Conservation (phyloP, 371 early-diverging fungal genomes). For the Coemansia sp. region DNA sequence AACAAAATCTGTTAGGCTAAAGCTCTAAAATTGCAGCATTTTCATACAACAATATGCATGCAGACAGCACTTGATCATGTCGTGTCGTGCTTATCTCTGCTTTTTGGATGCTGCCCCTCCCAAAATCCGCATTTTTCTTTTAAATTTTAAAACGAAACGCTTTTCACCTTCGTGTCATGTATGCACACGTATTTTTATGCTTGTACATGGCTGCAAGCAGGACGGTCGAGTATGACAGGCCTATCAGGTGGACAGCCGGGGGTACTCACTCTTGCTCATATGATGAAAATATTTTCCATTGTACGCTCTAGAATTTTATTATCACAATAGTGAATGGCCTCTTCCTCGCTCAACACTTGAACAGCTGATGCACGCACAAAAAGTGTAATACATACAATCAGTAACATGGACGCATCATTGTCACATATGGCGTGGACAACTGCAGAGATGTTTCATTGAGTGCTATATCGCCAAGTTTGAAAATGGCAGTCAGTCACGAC, state of each 20-base stretch:
- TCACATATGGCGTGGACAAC: background rate
- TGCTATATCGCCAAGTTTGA: background rate
- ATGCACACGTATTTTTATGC: background rate
- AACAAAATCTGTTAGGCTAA: background rate
- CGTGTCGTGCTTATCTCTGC: too few relatives aligned
- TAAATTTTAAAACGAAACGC: background rate
- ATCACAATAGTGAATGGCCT: background rate
- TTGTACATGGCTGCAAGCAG: background rate
- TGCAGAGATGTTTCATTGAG: background rate
- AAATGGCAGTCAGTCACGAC: background rate
- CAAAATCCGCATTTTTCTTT: background rate
- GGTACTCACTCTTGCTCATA: slow-evolving; percentile 14
- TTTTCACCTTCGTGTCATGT: background rate
- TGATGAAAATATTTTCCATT: background rate
- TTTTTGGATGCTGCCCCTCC: background rate
- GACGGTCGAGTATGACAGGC: background rate
- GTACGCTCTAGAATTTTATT: background rate
- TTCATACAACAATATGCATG: background rate
- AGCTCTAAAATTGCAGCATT: background rate
- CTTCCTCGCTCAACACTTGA: background rate
- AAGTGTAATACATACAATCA: background rate
- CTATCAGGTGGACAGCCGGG: background rate
- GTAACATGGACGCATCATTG: background rate
- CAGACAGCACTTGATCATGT: too few relatives aligned
- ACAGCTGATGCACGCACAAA: background rate